A percentile compares a stretch with the other conserved stretches of the same genome.
Conservation (phyloP, 306 rosid species). For the Prunus davidiana region DNA sequence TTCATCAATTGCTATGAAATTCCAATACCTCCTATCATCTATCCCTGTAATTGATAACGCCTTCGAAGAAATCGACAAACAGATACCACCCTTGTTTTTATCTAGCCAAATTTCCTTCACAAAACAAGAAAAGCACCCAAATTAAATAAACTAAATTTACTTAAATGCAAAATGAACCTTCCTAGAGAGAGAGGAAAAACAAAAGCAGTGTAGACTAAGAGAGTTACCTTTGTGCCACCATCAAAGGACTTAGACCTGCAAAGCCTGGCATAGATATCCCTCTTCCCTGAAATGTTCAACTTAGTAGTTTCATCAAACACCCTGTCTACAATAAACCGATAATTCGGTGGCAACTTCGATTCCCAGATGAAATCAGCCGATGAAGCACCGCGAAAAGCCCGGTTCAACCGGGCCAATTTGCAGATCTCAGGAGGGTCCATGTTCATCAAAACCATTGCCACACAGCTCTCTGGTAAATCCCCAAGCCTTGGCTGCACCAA, state of each 20-base stretch:
- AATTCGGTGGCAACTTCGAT: slow-evolving; percentile 70
- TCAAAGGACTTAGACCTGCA: slow-evolving; percentile 60
- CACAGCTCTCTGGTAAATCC: slow-evolving; percentile 80
- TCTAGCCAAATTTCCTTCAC: slow-evolving; percentile 77
- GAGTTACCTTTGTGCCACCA: slow-evolving; percentile 60
- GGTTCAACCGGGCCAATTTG: slow-evolving; percentile 60
- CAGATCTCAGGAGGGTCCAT: slow-evolving; percentile 79
- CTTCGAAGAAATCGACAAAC: slow-evolving; percentile 65
- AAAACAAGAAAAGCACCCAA: background rate
- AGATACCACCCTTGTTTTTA: slow-evolving; percentile 59
- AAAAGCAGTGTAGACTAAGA: background rate
- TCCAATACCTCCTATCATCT: slow-evolving; percentile 95
- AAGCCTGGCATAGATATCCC: slow-evolving; percentile 64
- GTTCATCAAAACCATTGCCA: slow-evolving; percentile 58
- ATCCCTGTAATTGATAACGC: slow-evolving; percentile 80
- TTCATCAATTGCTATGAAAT: slow-evolving; percentile 57
- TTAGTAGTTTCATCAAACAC: slow-evolving; percentile 37
- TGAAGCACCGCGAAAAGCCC: slow-evolving; percentile 74
- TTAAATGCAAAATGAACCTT: background rate
- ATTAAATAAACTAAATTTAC: background rate
- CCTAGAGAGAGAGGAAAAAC: background rate
- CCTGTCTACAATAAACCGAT: slow-evolving; percentile 48
- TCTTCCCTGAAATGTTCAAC: slow-evolving; percentile 42
- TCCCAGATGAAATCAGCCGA: slow-evolving; percentile 88
- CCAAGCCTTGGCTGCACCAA: slow-evolving; percentile 52